Percentiles rank a stretch among this genome's conserved stretches.
These are phyloP conservation scores for Plantago rigida DNA, from an alignment of 305 asterid genomes.

Conservation along the genomic window DNA sequence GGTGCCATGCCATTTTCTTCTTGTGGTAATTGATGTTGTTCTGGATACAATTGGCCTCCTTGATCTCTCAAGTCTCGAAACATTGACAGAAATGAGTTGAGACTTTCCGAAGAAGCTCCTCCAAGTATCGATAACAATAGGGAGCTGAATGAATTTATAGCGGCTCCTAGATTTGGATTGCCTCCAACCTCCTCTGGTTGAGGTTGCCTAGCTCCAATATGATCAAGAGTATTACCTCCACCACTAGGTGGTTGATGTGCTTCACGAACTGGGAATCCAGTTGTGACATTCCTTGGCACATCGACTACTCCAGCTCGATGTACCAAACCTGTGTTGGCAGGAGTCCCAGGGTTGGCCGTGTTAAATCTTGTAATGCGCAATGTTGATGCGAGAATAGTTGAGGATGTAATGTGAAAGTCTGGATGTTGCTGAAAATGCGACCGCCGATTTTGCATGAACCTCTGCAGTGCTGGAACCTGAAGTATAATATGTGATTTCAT, in stretches of 20 bases:
- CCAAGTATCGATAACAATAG: slow-evolving; percentile 83
- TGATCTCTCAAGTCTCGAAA: slow-evolving; percentile 83
- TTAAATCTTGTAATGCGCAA: slow-evolving; percentile 80
- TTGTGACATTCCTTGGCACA: slow-evolving; percentile 33
- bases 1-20: slow-evolving; percentile 48
- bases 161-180: slow-evolving; percentile 40
- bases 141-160: slow-evolving; percentile 78
- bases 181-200: slow-evolving; percentile 63
- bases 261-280: slow-evolving; percentile 39
- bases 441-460: slow-evolving; percentile 80
- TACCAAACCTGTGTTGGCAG: slow-evolving; percentile 40
- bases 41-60: slow-evolving; percentile 64
- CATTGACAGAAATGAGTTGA: slow-evolving; percentile 78
- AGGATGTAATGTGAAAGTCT: slow-evolving; percentile 84
- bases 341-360: slow-evolving; percentile 47
- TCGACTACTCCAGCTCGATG: slow-evolving; percentile 31
- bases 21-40: slow-evolving; percentile 47
- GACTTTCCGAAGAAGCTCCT: slow-evolving; percentile 87
- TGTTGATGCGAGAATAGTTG: slow-evolving; percentile 89
- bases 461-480: slow-evolving; percentile 95
- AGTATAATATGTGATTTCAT: slow-evolving; percentile 15
- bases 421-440: slow-evolving; percentile 93
- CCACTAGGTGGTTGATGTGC: slow-evolving; percentile 33
- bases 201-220: slow-evolving; percentile 42
- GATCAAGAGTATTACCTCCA: slow-evolving; percentile 53